Evolutionary conservation across 139 green algal species (phyloP), one percentile per base, ranked within the genome.

Genomic region (Mesotaenium endlicherianum): DNA sequence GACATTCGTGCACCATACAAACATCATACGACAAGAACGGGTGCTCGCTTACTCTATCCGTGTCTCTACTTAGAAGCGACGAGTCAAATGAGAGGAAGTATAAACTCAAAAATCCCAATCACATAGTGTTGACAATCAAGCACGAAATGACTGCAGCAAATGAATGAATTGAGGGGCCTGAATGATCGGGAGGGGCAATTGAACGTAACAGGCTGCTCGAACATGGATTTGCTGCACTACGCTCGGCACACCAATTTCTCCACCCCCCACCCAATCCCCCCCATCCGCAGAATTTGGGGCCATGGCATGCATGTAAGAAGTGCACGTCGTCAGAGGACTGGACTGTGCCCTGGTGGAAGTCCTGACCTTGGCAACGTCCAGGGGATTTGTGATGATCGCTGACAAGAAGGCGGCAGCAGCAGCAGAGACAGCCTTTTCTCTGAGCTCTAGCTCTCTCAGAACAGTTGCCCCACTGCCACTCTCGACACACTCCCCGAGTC

Each of bases 291-390:
- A 57, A 57, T 26, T 57, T n/a, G n/a, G n/a, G n/a, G n/a, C n/a
- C n/a, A n/a, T n/a, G n/a, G n/a, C n/a, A n/a, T n/a, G n/a, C n/a
- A n/a, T n/a, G n/a, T n/a, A n/a, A n/a, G n/a, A n/a, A n/a, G n/a
- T n/a, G n/a, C n/a, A n/a, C n/a, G n/a, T n/a, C n/a, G n/a, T n/a
- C n/a, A n/a, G n/a, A n/a, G n/a, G n/a, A n/a, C n/a, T n/a, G n/a
- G n/a, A n/a, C n/a, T n/a, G n/a, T n/a, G n/a, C n/a, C n/a, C n/a
- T n/a, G n/a, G n/a, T n/a, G n/a, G n/a, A n/a, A n/a, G n/a, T n/a
- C n/a, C n/a, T n/a, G n/a, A 75, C 75, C 75, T 82, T 82, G 30
- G 57, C 75, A 2, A 82, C 75, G 60, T 82, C 75, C 11, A 82
- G 42, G 20, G 75, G 75, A 43, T 82, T 82, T 16, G 78, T 45